These are phyloP conservation scores for Petunia hybrid DNA, from an alignment of 305 asterid genomes.

Conservation along the genomic window DNA sequence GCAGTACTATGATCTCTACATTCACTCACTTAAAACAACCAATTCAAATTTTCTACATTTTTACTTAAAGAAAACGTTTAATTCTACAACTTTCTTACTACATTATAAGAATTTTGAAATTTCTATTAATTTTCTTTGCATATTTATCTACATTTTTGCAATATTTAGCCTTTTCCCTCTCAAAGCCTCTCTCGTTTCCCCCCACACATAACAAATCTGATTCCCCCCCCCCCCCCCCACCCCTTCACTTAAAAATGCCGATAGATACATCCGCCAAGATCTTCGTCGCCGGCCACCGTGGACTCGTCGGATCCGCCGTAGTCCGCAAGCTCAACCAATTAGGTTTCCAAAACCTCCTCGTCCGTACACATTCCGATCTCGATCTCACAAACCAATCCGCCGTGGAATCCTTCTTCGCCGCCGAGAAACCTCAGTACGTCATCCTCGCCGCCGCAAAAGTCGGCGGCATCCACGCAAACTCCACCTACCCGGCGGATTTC, in stretches of 20 bases:
- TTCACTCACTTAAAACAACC: no score
- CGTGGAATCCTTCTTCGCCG: conserved; percentile 77
- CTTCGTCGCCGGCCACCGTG: conserved; percentile 95
- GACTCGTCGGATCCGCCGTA: conserved; percentile 88
- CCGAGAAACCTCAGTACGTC: conserved; percentile 67
- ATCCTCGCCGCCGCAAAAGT: conserved; percentile 95
- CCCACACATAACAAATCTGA: background rate
- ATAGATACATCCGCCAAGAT: conserved; percentile 66
- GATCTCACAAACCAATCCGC: conserved; percentile 85
- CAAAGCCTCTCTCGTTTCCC: background rate
- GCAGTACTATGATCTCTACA: no score
- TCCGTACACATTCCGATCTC: conserved; percentile 83
- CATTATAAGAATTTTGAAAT: no score
- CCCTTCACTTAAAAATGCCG: conserved; percentile 44
- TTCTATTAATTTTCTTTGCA: no score
- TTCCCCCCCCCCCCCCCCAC: background rate
- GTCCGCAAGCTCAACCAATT: conserved; percentile 63
- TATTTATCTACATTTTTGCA: no score
- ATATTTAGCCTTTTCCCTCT: background rate
- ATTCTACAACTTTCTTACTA: no score
- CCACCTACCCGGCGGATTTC: conserved; percentile 90
- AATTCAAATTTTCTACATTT: no score
- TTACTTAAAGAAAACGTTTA: no score
- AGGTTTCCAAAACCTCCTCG: conserved; percentile 75
- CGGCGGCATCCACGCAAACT: conserved; percentile 94